Evolutionary conservation across 768 basidiomycete species (phyloP), one percentile per base, ranked within the genome.

Genomic region (Podaxis pistillaris): DNA sequence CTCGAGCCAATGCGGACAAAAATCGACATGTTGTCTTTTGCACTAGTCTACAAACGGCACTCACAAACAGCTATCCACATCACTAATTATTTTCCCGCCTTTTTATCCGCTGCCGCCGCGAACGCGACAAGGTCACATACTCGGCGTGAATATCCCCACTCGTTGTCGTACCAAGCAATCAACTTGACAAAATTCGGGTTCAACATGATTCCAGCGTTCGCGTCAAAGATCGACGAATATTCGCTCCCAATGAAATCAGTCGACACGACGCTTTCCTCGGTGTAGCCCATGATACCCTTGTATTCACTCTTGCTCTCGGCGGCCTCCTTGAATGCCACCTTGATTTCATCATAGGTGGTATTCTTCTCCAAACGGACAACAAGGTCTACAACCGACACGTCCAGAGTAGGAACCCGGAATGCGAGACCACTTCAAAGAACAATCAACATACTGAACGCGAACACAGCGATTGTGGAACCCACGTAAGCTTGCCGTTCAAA

Each of bases 381-480:
- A 64, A 97, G 85, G 77, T 97, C 95, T 72, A 96, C 94, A 67
- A 96, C 94, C 65, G 94, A 96, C 64, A 96, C 94, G 70, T 96
- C 90, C 68, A 89, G 77, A 63, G 91, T 94, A 66, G 94, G 94
- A 60, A 96, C 89, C 76, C 94, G 95, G 93, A 97, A 96, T 52
- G 94, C 66, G 74, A 96, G 87, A 73, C 95, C 91, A 63, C 89
- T 91, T 67, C 13, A 17, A 15, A 6, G 44, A 38, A 26, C 30
- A 30, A 40, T 19, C 26, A 41, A 15, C 12, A 5, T 26, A 7
- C 13, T 19, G 65, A 4, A 52, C 38, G n/a, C 9, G 51, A 52
- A 26, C 3, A 17, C 1, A 2, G 19, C 2, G 40, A 9, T 61
- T 63, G 41, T 26, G 53, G 58, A 12, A 78, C 86, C 67, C 69